Evolutionary conservation across 768 basidiomycete species (phyloP), one percentile per base, ranked within the genome.

Genomic region (Chiua virens): DNA sequence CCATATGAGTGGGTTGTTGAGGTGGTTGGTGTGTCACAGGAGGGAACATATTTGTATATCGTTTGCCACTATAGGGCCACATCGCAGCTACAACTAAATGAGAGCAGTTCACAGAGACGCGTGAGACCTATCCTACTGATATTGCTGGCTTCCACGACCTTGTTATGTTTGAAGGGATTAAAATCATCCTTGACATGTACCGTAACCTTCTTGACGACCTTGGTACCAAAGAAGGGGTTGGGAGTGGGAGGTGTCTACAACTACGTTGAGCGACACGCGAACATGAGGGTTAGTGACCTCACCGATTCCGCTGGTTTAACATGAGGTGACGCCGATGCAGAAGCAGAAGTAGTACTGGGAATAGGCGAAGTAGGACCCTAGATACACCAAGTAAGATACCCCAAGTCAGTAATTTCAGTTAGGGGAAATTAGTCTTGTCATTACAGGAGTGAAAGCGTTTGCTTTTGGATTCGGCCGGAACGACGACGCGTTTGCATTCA

Each of bases 151-250:
- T 91, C 90, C 8, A 76, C 80, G 23, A 93, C 84, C 67, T 91
- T 91, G 64, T 81, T 80, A 61, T 87, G 82, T 72, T 91, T 92
- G 82, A 96, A 97, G 15, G 96, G 94, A 68, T 95, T 97, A 67
- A 99, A 99, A 65, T 98, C 96, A 60, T 97, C 92, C 73, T 96
- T 92, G 69, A 96, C 81, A 65, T 92, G 87, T 32, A 95, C 87
- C 4, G 79, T 63, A 47, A 77, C 79, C 72, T 88, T 90, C 78
- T 92, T 92, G 67, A 85, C 80, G 18, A 75, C 67, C 32, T 87
- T 86, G 27, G 82, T 76, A 27, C 93, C 90, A 63, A 97, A 98
- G 86, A 98, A 98, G 17, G 92, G 87, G 64, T 97, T 91, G 28
- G 85, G 82, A 10, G 78, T 69, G 22, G 80, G 52, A 43, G 76